Evolutionary conservation across 257 asterid species (phyloP), one percentile per base, ranked within the genome.

Genomic region (Solanum pinnatisectum): DNA sequence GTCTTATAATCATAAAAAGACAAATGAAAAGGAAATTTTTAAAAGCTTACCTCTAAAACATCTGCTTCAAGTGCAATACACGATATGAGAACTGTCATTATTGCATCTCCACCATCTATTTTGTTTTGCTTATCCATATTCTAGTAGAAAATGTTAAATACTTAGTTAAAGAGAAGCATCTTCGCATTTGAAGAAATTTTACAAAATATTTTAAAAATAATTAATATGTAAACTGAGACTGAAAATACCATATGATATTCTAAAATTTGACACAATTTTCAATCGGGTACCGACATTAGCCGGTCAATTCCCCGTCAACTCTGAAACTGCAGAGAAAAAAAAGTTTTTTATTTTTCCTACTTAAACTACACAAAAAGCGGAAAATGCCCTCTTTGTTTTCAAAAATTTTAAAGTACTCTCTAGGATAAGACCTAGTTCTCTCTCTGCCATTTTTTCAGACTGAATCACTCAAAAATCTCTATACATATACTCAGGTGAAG

Each of bases 341-440:
- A 37, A 36, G 63, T 52, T 18, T 56, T 18, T 9, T 1, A 12
- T 22, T 10, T 23, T 76, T 37, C 42, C 83, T 37, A 76, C 60
- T 67, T 84, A 37, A 39, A 84, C 27, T 42, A 84, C 52, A 39
- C 25, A 36, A 27, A 63, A 87, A 85, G 59, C 35, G 59, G 60
- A 77, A 77, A 85, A 87, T n/a, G 78, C 88, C 91, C 91, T 87
- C 88, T 70, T 52, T 78, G 87, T 87, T 91, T 92, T 91, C 89
- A 92, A 93, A 91, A 20, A 0, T 68, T 91, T 89, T 49, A 81
- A 86, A 86, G 84, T 71, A 74, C 90, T 87, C 91, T 87, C 93
- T 68, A 74, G 89, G 88, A 89, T 89, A 88, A 87, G 71, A 18
- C 71, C 65, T n/a, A 67, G 15, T 30, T 52, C 27, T 87, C 92